Conservation (phyloP, 441 rosid species). For the Daphne laureola region DNA sequence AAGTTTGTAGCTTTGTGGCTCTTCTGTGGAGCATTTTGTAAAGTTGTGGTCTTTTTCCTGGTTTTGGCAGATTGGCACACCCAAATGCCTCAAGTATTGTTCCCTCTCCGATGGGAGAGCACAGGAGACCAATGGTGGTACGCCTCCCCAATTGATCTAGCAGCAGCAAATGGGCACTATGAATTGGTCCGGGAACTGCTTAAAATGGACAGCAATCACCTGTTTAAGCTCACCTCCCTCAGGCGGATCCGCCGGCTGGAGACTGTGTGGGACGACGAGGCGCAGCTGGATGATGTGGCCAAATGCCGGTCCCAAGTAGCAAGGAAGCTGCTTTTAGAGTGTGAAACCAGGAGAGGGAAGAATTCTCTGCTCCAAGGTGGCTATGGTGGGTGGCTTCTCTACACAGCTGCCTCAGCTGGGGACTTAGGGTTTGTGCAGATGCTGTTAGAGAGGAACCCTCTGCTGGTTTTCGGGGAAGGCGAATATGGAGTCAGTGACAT, state of each 20-base stretch:
- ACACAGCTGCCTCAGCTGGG: constrained; percentile 88
- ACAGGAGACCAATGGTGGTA: constrained; percentile 97
- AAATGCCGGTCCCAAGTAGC: constrained; percentile 65
- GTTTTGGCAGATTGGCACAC: not conserved
- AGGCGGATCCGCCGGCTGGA: constrained; percentile 85
- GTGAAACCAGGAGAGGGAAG: constrained; percentile 36
- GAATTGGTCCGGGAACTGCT: constrained; percentile 82
- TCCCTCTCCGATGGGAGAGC: constrained; percentile 94
- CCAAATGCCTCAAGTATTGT: constrained; percentile 53
- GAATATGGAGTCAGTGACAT: constrained; percentile 83
- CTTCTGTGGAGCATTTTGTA: no score
- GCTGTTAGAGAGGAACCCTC: constrained; percentile 58
- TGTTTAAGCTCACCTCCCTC: constrained; percentile 80
- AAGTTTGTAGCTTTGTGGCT: no score
- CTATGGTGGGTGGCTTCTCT: constrained; percentile 85
- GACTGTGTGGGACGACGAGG: constrained; percentile 85
- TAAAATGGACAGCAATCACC: constrained; percentile 68
- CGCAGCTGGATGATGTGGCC: constrained; percentile 62
- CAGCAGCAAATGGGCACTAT: constrained; percentile 82
- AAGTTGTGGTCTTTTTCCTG: no score
- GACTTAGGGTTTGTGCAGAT: constrained; percentile 51
- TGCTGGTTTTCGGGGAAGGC: constrained; percentile 85
- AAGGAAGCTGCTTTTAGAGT: constrained; percentile 48
- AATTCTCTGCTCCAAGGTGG: constrained; percentile 62
- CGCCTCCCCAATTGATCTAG: constrained; percentile 86